These are phyloP conservation scores for Coniferiporia weirii DNA, from an alignment of 1,284 basidiomycete species.

Conservation along the genomic window DNA sequence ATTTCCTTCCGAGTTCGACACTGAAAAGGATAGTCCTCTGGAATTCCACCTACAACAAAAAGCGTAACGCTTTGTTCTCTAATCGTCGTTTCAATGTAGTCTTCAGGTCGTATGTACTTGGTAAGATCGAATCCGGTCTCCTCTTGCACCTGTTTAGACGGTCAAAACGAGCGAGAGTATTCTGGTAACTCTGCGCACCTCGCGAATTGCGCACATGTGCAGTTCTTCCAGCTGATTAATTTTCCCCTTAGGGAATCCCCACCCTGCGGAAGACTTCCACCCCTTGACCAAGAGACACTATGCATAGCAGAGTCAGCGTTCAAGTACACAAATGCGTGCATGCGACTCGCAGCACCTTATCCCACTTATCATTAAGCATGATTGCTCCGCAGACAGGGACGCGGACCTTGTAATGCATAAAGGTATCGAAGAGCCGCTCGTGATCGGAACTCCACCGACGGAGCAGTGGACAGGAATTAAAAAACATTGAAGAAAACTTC, in stretches of 20 bases:
- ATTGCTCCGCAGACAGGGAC: conserved; percentile 99
- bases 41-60: conserved; percentile 88
- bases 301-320: neutral
- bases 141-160: conserved; percentile 70
- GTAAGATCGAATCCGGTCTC: conserved; percentile 91
- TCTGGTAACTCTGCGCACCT: conserved; percentile 47
- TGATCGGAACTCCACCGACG: conserved; percentile 77
- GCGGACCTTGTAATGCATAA: conserved; percentile 94
- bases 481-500: conserved; percentile 92
- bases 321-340: conserved; percentile 1
- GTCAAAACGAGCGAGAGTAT: conserved; percentile 13
- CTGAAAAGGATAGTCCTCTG: conserved; percentile 85
- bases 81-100: conserved; percentile 85
- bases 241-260: conserved; percentile 99
- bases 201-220: conserved; percentile 81
- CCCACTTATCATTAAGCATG: conserved; percentile 86
- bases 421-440: conserved; percentile 75
- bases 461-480: conserved; percentile 76
- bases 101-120: conserved; percentile 57
- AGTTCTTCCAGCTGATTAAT: conserved; percentile 92
- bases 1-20: conserved; percentile 98
- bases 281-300: conserved; percentile 94
- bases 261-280: conserved; percentile 94
- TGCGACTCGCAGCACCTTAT: conserved; percentile 62
- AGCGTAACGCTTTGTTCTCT: conserved; percentile 88